Conservation (phyloP, 140 eudicot species). For the Cichorium intybus region DNA sequence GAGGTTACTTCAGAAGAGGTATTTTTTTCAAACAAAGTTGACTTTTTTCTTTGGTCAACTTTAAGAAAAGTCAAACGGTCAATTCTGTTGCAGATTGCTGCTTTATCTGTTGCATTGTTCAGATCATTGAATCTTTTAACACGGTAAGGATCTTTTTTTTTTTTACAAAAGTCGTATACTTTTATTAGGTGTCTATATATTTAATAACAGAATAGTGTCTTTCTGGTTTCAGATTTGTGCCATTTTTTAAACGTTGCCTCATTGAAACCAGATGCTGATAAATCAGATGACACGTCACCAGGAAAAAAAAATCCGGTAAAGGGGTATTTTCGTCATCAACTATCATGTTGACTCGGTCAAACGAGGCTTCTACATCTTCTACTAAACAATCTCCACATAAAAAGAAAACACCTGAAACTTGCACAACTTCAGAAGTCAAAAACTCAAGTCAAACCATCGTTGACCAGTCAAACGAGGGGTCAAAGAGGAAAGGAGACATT, state of each 20-base stretch:
- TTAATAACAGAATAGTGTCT: slow-evolving; percentile 8
- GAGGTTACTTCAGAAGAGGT: slow-evolving; percentile 94
- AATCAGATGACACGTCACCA: slow-evolving; percentile 34
- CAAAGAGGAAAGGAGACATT: slow-evolving; percentile 77
- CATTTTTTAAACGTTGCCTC: slow-evolving; percentile 70
- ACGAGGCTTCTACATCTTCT: slow-evolving; percentile 40
- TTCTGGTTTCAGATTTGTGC: slow-evolving; percentile 65
- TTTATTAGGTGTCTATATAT: not conserved
- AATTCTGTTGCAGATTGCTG: slow-evolving; percentile 66
- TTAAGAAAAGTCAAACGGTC: slow-evolving; percentile 2
- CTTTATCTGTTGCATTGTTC: slow-evolving; percentile 83
- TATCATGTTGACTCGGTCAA: slow-evolving; percentile 69
- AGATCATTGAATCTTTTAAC: slow-evolving; percentile 80
- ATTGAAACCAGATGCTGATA: slow-evolving; percentile 69
- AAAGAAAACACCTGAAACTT: slow-evolving; percentile 31
- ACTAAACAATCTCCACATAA: slow-evolving; percentile 25
- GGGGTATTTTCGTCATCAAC: slow-evolving; percentile 74
- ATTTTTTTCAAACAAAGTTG: not conserved
- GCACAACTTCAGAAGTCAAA: slow-evolving; percentile 26
- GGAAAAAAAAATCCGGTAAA: slow-evolving; percentile 32
- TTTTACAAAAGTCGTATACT: too few species aligned
- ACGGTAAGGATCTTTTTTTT: slow-evolving; percentile 45
- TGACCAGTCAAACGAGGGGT: slow-evolving; percentile 39
- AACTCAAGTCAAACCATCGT: slow-evolving; percentile 25
- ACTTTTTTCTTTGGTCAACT: not conserved